Evolutionary conservation across 208 protist genomes (phyloP).

Genomic region (Tritrichomonas musculus): DNA sequence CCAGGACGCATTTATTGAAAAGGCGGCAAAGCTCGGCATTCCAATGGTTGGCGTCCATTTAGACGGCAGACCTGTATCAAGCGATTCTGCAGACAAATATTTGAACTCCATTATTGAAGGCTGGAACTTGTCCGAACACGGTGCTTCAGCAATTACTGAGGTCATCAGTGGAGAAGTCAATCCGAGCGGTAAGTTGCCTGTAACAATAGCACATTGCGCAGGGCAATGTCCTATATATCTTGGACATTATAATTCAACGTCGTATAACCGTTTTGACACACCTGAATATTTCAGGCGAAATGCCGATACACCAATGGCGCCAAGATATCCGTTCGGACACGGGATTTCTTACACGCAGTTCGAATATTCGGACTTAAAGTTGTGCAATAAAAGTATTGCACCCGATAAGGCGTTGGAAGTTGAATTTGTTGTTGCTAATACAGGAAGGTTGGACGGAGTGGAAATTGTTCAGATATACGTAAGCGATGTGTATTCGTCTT

Average conservation of each 20-base stretch:
- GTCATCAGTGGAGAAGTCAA: conserved; percentile 42
- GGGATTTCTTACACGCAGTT: conserved; percentile 51
- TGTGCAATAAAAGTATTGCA: not conserved
- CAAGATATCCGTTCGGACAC: conserved; percentile 47
- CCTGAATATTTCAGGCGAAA: too few relatives aligned
- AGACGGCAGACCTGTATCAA: too few relatives aligned
- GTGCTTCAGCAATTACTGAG: conserved; percentile 46
- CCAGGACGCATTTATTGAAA: too few relatives aligned
- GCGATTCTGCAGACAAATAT: too few relatives aligned
- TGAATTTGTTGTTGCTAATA: too few relatives aligned
- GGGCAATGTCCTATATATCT: not conserved
- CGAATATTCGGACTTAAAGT: not conserved
- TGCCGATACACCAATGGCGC: not conserved
- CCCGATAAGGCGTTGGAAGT: too few relatives aligned
- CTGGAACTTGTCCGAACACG: too few relatives aligned
- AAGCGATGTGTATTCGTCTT: not conserved
- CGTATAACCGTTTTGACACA: too few relatives aligned
- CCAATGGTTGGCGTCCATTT: too few relatives aligned
- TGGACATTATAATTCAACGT: not conserved
- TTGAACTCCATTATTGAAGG: too few relatives aligned
- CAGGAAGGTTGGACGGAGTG: conserved; percentile 41
- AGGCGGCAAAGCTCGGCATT: too few relatives aligned
- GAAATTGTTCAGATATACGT: conserved; percentile 52
- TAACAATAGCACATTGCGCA: conserved; percentile 40
- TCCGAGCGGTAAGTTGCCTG: conserved; percentile 45